These are phyloP conservation scores for Biancaea sappan DNA, from an alignment of 306 rosid genomes.

Conservation along the genomic window DNA sequence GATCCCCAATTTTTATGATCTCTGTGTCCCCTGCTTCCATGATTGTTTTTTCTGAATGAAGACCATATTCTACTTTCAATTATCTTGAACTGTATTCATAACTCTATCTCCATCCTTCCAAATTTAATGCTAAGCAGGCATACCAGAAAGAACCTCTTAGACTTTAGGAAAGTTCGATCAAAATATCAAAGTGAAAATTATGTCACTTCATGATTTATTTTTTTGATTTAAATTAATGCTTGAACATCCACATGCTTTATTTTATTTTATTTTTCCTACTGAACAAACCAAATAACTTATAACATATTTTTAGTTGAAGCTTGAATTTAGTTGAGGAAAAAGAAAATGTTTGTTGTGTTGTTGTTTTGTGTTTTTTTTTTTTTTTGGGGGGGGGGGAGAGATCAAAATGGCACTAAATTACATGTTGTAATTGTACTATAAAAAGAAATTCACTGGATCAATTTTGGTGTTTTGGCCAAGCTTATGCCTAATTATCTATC, in stretches of 20 bases:
- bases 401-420: constrained; percentile 9
- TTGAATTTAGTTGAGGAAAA: constrained; percentile 2
- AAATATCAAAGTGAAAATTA: not conserved
- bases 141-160: not conserved
- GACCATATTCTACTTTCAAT: not conserved
- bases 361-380: too few relatives aligned
- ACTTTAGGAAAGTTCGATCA: constrained; percentile 2
- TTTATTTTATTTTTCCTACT: not conserved
- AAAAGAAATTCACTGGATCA: constrained; percentile 18
- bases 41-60: not conserved
- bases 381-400: not conserved
- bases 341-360: too few relatives aligned
- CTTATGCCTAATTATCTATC: constrained; percentile 40
- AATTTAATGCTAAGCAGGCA: not conserved
- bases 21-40: not conserved
- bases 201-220: not conserved
- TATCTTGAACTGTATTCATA: constrained; percentile 8
- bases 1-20: not conserved
- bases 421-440: not conserved
- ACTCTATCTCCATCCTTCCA: constrained; percentile 16
- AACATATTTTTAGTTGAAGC: constrained; percentile 2
- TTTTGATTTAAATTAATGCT: not conserved
- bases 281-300: not conserved
- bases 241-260: not conserved
- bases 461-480: constrained; percentile 21